These are phyloP conservation scores for Fraxinus floribunda DNA, from an alignment of 305 asterid genomes.

Conservation along the genomic window DNA sequence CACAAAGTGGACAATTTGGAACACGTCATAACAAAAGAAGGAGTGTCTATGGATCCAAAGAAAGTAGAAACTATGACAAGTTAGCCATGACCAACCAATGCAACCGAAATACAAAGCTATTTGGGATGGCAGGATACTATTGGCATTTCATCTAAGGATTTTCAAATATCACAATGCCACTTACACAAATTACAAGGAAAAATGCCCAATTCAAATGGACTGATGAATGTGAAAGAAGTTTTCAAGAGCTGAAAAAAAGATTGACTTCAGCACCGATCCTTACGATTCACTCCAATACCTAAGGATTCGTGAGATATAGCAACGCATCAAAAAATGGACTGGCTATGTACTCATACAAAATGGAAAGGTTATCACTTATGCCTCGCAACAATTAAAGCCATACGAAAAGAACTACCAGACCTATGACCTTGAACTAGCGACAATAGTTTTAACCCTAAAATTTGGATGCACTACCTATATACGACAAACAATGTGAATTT, in stretches of 20 bases:
- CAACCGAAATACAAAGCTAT: no score
- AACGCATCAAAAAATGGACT: not conserved
- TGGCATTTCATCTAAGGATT: not conserved
- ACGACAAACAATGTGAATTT: not conserved
- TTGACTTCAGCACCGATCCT: not conserved
- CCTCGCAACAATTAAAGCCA: not conserved
- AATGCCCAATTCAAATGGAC: not conserved
- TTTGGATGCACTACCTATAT: not conserved
- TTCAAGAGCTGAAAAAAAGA: no score
- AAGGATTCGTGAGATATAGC: no score
- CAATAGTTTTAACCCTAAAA: not conserved
- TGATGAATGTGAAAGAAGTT: not conserved
- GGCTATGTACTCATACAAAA: not conserved
- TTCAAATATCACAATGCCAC: no score
- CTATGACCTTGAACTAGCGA: not conserved
- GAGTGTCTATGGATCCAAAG: not conserved
- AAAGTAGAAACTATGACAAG: no score
- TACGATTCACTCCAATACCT: not conserved
- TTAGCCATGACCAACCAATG: no score
- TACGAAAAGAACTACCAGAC: not conserved
- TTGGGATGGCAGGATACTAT: no score
- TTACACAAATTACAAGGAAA: not conserved
- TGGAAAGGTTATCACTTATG: not conserved
- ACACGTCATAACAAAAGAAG: no score
- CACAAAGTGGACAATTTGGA: not conserved